Base-by-base conservation (phyloP, 371 early-diverging fungal species). In the Blastocladiella emersonii region DNA sequence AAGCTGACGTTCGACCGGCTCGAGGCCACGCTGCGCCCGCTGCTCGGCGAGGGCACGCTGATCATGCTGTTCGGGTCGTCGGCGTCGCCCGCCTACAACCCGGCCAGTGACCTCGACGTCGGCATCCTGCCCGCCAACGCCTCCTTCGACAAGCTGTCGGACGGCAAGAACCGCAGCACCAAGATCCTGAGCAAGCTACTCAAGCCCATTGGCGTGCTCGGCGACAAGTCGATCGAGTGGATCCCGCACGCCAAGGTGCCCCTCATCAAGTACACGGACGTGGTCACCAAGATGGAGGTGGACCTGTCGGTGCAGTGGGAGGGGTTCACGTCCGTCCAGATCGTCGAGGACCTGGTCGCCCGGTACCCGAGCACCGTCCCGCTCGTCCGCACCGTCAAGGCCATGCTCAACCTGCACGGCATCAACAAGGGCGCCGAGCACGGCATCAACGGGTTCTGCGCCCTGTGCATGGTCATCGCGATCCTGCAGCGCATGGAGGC, bases 371-470 rank as follows among this genome's bases (percentile, higher is more conserved):
- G 8, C 21, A 2, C 30, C 15, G 30, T 30, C 30, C 53, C 27
- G 15, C 10, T 51, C 15, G 53, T 51, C 30, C 53, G 27, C 8
- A 5, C 53, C 34, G 15, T 51, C 53, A 51, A 51, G 53, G 32
- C 30, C 30, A 27, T 51, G 27, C 23, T 51, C 5, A 30, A 27
- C 10, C 17, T 51, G 53, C 53, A 51, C 32, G 27, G 15, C 30
- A 27, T 51, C 30, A 51, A 51, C 32, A 13, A 8, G 30, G 53
- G 15, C 3, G 30, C 30, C 34, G 30, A 51, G 30, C 30, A 30
- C 53, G 53, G 53, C 53, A 30, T 51, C 3, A 15, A 51, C 53
- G 53, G 53, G 53, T 51, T 51, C 32, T 51, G 53, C 32, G 30
- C 23, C 5, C 53, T 51, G 2, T 30, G 30, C 32, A 27, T 51